These are phyloP conservation scores for Microdochium bolleyi DNA, from an alignment of 2,329 filamentous ascomycete genomes.

Conservation along the genomic window DNA sequence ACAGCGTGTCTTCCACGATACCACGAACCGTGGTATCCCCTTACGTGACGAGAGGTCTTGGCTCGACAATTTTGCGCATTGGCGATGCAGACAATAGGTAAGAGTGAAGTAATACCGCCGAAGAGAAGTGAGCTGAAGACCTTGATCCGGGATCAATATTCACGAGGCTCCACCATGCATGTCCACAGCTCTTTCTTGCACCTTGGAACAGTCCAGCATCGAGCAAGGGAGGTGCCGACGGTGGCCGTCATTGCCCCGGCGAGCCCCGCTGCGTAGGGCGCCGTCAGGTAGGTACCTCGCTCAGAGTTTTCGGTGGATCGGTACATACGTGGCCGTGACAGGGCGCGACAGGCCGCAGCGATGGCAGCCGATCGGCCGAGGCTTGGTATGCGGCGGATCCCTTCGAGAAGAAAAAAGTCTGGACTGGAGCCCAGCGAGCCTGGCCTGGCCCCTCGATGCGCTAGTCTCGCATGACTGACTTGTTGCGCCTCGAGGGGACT, in stretches of 20 bases:
- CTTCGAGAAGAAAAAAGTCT: background rate
- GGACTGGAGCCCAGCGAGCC: background rate
- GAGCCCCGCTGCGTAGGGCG: too few relatives aligned
- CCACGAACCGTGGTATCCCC: too few relatives aligned
- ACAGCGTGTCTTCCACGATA: too few relatives aligned
- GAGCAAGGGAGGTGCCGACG: background rate
- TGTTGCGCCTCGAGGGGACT: too few relatives aligned
- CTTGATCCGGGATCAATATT: background rate
- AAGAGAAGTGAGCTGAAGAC: background rate
- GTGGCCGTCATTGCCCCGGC: background rate
- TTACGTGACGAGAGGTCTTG: too few relatives aligned
- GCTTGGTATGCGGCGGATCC: too few relatives aligned
- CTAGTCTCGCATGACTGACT: too few relatives aligned
- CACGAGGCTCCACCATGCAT: background rate
- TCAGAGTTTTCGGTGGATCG: background rate
- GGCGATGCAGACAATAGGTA: background rate
- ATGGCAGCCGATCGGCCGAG: background rate
- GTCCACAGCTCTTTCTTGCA: too few relatives aligned
- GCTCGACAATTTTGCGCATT: too few relatives aligned
- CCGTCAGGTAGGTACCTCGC: background rate
- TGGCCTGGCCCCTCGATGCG: too few relatives aligned
- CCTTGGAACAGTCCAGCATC: too few relatives aligned
- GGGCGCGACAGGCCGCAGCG: background rate
- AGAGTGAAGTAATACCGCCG: background rate
- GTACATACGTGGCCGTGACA: too few relatives aligned